Evolutionary conservation across 208 protist species (phyloP), one percentile per base, ranked within the genome.

Genomic region (Wallacemonas sp.): DNA sequence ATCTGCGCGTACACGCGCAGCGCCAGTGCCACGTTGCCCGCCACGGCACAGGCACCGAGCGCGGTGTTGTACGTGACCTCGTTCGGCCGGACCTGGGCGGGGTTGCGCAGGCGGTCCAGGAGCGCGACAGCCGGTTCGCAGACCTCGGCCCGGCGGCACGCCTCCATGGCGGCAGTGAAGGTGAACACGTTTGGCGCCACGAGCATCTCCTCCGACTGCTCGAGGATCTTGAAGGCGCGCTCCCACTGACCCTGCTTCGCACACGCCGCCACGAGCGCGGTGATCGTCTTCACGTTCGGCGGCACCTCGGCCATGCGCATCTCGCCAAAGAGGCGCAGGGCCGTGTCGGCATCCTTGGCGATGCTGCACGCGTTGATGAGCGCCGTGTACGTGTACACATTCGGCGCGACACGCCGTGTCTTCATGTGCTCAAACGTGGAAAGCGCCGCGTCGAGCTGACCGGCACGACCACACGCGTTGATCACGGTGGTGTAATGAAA

Each of bases 401-500:
- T 96, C 14, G 91, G 91, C 46, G 64, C 77, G 26, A 96, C 76
- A 38, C 90, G 44, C 22, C 73, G 82, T 12, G 61, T 65, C 57
- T 87, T 86, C 91, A 96, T 96, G 29, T 88, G 75, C 16, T 71
- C 64, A 52, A 93, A 87, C 7, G 88, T 59, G 38, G 55, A 62
- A 71, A 93, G 81, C 44, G 87, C 87, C 22, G 71, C 72, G 25
- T 89, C 78, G 62, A 87, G 79, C 61, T 93, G 74, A 1, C 87
- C 86, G 0, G 81, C 74, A 1, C 86, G 87, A n/a, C 78, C 77
- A 77, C 91, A 96, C 12, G 86, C 87, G 36, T 71, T 90, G 70
- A 96, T 86, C 14, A 90, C 78, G 2, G 87, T 93, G 8, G 87
- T 96, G 75, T 94, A 96, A 73, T 96, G 91, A 57, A 87, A 96